Evolutionary conservation across 2,329 filamentous ascomycete genomes (phyloP), one percentile per base, ranked within the genome.

Genomic region (Tolypocladium capitatum): DNA sequence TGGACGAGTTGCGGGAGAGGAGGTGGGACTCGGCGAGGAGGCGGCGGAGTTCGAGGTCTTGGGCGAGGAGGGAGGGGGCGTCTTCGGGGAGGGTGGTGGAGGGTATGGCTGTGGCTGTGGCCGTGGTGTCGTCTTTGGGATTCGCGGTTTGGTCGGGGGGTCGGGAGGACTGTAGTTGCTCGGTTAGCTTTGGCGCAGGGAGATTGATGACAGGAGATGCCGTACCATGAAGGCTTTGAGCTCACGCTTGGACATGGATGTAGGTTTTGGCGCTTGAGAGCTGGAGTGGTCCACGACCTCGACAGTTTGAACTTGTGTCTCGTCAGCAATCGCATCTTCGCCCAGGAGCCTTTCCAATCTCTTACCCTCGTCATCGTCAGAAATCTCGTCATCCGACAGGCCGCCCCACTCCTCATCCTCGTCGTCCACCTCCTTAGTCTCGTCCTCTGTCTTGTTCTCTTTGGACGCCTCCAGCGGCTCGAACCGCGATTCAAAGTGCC

Each of bases 11-110:
- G 14, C 63, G 59, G 13, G 59, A 52, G 49, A 97, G 80, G 51
- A 97, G 82, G 66, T 95, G 89, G 0, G 90, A 96, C 72, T 98
- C 92, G 56, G 83, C 77, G 49, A 98, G 80, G 36, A 98, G 80
- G 43, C 89, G 83, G 64, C 96, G 91, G 14, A 98, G 80, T 35
- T 87, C 90, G 47, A 95, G 80, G 64, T 97, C 92, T 64, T 96
- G 90, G 63, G 90, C 89, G 18, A 97, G 75, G 52, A 94, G 84
- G 11, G 76, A 76, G 53, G 73, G 73, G 46, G 75, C 75, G 59
- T 83, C 77, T 59, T 84, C 78, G 50, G 74, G 64, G 46, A 66
- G 53, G 62, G 66, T 33, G 56, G 57, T 48, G 57, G 63, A 49
- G 27, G 63, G n/a, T 30, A 55, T 28, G 30, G 58, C 48, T 38